Conservation (phyloP, 225 moss, liverwort and hornwort genomes). For the Asterella californica region DNA sequence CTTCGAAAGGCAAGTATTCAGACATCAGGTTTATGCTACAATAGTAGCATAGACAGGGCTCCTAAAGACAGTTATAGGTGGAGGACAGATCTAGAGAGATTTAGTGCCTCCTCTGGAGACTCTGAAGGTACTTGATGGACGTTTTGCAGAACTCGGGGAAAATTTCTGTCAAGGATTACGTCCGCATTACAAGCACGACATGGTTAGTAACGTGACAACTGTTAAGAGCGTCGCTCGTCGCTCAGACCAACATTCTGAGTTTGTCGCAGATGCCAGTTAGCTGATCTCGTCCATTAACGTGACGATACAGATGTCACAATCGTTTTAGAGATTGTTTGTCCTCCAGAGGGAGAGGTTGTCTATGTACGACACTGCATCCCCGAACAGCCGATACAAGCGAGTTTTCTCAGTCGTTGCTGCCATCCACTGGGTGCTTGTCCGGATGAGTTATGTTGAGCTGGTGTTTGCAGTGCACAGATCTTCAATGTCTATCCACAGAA, state of each 20-base stretch:
- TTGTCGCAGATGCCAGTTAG: background rate
- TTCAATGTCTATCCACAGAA: conserved; percentile 97
- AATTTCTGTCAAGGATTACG: conserved; percentile 72
- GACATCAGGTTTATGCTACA: too few relatives aligned
- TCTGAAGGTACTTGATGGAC: conserved; percentile 1
- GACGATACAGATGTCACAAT: background rate
- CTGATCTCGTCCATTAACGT: background rate
- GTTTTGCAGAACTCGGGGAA: conserved; percentile 79
- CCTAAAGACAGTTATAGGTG: too few relatives aligned
- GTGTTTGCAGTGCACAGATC: conserved; percentile 72
- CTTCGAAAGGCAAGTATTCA: too few relatives aligned
- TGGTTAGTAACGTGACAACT: conserved; percentile 51
- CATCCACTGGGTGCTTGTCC: background rate
- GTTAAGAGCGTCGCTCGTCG: background rate
- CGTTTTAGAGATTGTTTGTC: background rate
- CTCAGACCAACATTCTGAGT: background rate
- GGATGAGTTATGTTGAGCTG: background rate
- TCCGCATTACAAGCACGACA: conserved; percentile 86
- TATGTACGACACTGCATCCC: too few relatives aligned
- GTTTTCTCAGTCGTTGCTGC: background rate
- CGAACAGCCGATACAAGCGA: background rate
- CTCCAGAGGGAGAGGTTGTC: background rate
- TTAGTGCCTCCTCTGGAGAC: background rate
- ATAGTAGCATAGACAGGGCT: too few relatives aligned
- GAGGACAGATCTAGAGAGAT: too few relatives aligned